Conservation (phyloP, 2,329 filamentous ascomycete genomes). For the Paecilomyces sp. region DNA sequence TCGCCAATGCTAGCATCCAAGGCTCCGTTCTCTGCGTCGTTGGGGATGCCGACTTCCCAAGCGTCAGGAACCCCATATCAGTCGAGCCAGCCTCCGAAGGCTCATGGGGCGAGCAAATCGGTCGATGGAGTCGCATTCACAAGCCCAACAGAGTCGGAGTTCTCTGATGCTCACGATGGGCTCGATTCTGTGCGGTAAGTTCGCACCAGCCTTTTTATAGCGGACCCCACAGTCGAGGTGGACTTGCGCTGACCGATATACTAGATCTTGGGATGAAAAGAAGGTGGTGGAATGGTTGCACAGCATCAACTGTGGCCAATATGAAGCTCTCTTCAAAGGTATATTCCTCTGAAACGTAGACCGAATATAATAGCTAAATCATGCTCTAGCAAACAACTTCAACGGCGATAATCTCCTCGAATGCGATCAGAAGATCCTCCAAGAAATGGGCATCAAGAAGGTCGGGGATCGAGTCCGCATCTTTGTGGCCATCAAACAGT, state of each 20-base stretch:
- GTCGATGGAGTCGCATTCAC: slow-evolving; percentile 47
- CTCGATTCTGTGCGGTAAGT: slow-evolving; percentile 65
- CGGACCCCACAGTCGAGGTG: not conserved
- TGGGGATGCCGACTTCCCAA: slow-evolving; percentile 26
- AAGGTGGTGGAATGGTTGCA: slow-evolving; percentile 85
- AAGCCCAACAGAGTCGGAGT: slow-evolving; percentile 87
- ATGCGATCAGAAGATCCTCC: slow-evolving; percentile 91
- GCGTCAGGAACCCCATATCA: slow-evolving; percentile 27
- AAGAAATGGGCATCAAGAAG: slow-evolving; percentile 98
- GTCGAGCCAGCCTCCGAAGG: slow-evolving; percentile 19
- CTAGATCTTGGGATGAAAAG: slow-evolving; percentile 77
- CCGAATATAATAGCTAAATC: slow-evolving; percentile 11
- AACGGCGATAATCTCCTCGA: slow-evolving; percentile 95
- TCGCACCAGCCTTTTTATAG: not conserved
- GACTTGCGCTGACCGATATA: slow-evolving; percentile 14
- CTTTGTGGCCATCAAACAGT: slow-evolving; percentile 75
- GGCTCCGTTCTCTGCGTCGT: slow-evolving; percentile 25
- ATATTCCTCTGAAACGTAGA: slow-evolving; percentile 5
- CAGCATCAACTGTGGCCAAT: slow-evolving; percentile 88
- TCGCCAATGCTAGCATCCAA: slow-evolving; percentile 37
- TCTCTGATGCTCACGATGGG: slow-evolving; percentile 69
- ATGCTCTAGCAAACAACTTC: slow-evolving; percentile 69
- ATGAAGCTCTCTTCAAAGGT: slow-evolving; percentile 79
- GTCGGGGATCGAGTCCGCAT: slow-evolving; percentile 93
- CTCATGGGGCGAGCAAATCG: slow-evolving; percentile 18